Evolutionary conservation across 1,284 basidiomycete species (phyloP).

Genomic region (Phellopilus nigrolimitatus): DNA sequence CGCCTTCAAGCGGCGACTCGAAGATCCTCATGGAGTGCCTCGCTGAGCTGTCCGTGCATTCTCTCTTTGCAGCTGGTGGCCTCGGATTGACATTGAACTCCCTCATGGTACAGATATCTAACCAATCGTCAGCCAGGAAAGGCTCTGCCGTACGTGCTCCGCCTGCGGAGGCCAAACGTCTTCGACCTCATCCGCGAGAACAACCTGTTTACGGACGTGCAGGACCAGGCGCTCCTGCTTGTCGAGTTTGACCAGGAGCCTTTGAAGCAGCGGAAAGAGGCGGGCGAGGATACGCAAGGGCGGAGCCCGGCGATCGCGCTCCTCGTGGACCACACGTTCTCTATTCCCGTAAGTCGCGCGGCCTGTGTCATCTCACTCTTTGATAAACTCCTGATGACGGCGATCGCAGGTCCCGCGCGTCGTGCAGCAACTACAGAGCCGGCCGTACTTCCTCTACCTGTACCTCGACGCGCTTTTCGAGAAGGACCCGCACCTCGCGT

Average conservation of each 20-base stretch:
- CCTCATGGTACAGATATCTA: constrained; percentile 72
- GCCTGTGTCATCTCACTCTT: no score
- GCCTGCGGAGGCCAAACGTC: constrained; percentile 82
- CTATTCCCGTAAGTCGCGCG: constrained; percentile 89
- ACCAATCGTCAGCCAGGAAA: constrained; percentile 90
- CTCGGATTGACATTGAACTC: constrained; percentile 14
- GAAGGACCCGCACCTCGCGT: constrained; percentile 79
- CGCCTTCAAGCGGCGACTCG: constrained; percentile 47
- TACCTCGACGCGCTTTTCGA: constrained; percentile 91
- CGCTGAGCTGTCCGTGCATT: constrained; percentile 73
- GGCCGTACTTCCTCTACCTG: constrained; percentile 83
- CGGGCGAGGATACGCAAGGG: constrained; percentile 34
- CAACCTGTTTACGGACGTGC: constrained; percentile 92
- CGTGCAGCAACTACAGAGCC: constrained; percentile 77
- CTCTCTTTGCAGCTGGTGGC: background rate
- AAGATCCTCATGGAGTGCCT: constrained; percentile 84
- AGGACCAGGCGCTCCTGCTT: constrained; percentile 87
- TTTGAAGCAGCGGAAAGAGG: constrained; percentile 50
- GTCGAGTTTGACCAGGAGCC: constrained; percentile 94
- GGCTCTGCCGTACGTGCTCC: constrained; percentile 86
- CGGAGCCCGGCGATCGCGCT: constrained; percentile 75
- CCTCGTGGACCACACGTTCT: constrained; percentile 92
- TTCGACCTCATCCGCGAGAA: constrained; percentile 94
- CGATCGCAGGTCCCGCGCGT: constrained; percentile 74
- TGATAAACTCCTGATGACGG: no score